Conservation (phyloP, 768 basidiomycete genomes). For the Trametes elegans region DNA sequence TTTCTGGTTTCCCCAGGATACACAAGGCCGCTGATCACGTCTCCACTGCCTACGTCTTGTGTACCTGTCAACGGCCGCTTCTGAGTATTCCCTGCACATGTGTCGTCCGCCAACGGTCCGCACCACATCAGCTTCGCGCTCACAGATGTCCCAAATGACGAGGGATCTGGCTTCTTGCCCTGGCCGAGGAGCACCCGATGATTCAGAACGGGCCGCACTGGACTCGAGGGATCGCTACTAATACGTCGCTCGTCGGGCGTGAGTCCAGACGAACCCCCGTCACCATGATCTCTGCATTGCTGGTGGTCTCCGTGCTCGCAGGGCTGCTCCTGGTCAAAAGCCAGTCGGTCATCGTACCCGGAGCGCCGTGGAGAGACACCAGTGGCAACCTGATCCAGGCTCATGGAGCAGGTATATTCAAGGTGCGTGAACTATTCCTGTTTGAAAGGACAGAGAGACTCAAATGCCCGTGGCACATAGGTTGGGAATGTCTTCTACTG, state of each 20-base stretch:
- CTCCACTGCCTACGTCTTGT: no score
- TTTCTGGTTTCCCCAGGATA: no score
- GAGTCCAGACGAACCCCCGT: neutral
- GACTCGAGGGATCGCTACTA: neutral
- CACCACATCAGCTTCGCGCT: neutral
- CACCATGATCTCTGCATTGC: constrained; percentile 15
- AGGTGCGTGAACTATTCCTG: constrained; percentile 33
- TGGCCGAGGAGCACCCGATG: constrained; percentile 15
- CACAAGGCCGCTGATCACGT: no score
- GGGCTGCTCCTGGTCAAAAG: constrained; percentile 12
- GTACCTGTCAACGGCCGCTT: no score
- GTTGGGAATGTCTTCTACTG: constrained; percentile 57
- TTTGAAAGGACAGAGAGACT: no score
- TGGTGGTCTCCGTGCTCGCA: constrained; percentile 6
- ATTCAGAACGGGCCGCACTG: constrained; percentile 4
- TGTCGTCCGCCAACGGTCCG: constrained; percentile 1
- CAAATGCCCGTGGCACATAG: no score
- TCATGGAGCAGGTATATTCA: constrained; percentile 59
- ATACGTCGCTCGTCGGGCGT: neutral
- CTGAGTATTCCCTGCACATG: no score
- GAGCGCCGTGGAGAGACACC: constrained; percentile 62
- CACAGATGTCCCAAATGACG: neutral
- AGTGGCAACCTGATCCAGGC: constrained; percentile 61
- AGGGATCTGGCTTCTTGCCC: neutral
- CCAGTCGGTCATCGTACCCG: constrained; percentile 51